Evolutionary conservation across 106 monocot genomes (phyloP), one percentile per base, ranked within the genome.

Genomic region (Amphibolis antarctica): DNA sequence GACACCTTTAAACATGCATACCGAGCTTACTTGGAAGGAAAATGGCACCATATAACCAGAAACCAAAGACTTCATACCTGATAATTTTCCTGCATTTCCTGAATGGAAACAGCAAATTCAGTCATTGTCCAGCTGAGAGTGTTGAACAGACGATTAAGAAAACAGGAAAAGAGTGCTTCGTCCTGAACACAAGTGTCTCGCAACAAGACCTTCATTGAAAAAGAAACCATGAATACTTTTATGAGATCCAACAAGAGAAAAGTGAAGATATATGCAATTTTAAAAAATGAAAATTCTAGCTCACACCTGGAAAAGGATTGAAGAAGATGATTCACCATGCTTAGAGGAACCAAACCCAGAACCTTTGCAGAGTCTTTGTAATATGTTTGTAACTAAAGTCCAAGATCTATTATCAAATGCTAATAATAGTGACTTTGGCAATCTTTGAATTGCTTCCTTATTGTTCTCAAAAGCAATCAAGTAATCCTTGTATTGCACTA

Each of bases 91-190:
- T 87, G 96, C 86, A 87, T 90, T 66, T 98, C 96, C 53, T 87
- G 79, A 69, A 98, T 71, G 30, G 90, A 84, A 74, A 98, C 78
- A 53, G 96, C 90, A 53, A 90, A 98, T 71, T 98, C 96, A 14
- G 96, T 98, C 84, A 98, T 90, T 19, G 86, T 84, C 96, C 90
- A 90, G 65, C 96, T 90, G 36, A 98, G 90, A 42, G 82, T 98
- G 72, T 98, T 98, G 76, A 98, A 98, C 68, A 98, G 79, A 45
- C 80, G 78, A 71, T 98, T 98, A 18, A 98, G 96, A 43, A 98
- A 98, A 69, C 80, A 80, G 48, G 82, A 84, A 51, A 90, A 84
- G 42, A 98, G 67, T 70, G 53, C 76, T 68, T 90, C 84, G 76
- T 98, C 84, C 46, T 76, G 65, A 45, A 81, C 49, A 52, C 96